These are phyloP conservation scores for Eurotiales sp. DNA, from an alignment of 2,329 filamentous ascomycete species.

Conservation along the genomic window DNA sequence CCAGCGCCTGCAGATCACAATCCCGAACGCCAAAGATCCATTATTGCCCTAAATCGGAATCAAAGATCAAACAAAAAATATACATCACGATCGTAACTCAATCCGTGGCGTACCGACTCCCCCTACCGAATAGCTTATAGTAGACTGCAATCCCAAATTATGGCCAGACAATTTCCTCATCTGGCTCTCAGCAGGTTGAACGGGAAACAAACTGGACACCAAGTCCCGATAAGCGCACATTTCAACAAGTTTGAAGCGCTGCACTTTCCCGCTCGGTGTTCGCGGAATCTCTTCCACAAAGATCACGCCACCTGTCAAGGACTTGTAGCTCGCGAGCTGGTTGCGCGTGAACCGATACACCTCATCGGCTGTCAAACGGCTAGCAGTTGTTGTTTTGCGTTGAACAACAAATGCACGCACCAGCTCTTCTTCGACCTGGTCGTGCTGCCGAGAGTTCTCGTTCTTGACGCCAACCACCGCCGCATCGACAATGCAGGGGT, in stretches of 20 bases:
- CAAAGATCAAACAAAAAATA: background rate
- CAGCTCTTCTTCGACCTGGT: slow-evolving; percentile 28
- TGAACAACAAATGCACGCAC: slow-evolving; percentile 48
- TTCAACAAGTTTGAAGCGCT: slow-evolving; percentile 38
- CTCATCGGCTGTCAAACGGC: slow-evolving; percentile 35
- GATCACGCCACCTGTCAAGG: slow-evolving; percentile 44
- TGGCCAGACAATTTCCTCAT: background rate
- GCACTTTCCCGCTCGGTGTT: slow-evolving; percentile 49
- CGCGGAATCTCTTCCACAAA: slow-evolving; percentile 50
- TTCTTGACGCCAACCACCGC: slow-evolving; percentile 45
- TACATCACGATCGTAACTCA: slow-evolving; percentile 2
- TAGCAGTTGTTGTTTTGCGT: slow-evolving; percentile 17
- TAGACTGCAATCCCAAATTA: slow-evolving; percentile 2
- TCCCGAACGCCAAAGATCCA: background rate
- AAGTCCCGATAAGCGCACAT: slow-evolving; percentile 39
- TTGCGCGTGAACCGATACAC: slow-evolving; percentile 40
- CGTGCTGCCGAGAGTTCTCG: slow-evolving; percentile 6
- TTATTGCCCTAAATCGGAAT: background rate
- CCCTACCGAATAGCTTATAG: background rate
- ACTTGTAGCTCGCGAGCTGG: slow-evolving; percentile 48
- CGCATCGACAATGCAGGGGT: slow-evolving; percentile 43
- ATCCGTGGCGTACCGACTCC: background rate
- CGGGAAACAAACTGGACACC: slow-evolving; percentile 19
- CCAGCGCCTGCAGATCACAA: no score
- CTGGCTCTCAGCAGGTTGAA: slow-evolving; percentile 2